Conservation (phyloP, 345 rosid species). For the Salix suchowensis region DNA sequence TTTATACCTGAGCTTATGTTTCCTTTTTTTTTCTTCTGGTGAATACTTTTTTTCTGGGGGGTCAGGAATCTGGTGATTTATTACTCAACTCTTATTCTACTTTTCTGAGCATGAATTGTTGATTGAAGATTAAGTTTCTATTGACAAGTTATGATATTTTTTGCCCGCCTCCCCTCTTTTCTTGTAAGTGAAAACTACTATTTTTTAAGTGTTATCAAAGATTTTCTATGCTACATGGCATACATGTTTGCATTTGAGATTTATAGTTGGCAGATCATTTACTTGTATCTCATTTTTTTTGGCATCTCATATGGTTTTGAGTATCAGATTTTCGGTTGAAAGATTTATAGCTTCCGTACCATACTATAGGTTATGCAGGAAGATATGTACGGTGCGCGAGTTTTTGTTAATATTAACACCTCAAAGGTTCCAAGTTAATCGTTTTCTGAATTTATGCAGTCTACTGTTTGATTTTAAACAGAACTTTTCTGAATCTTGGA, state of each 20-base stretch:
- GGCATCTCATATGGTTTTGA: background rate
- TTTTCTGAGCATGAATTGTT: background rate
- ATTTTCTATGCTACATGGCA: background rate
- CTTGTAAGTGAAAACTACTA: background rate
- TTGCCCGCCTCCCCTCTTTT: too few relatives aligned
- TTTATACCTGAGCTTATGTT: background rate
- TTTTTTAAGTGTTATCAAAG: background rate
- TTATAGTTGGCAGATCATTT: background rate
- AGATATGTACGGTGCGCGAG: background rate
- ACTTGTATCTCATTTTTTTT: background rate
- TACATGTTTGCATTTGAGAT: background rate
- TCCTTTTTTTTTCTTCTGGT: background rate
- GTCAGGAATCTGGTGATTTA: constrained; percentile 1
- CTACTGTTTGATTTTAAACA: background rate
- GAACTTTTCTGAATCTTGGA: background rate
- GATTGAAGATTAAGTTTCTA: background rate
- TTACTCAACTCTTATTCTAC: background rate
- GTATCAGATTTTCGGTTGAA: background rate
- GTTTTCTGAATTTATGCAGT: background rate
- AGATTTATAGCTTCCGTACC: background rate
- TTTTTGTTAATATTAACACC: background rate
- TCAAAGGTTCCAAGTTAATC: background rate
- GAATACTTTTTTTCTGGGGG: background rate
- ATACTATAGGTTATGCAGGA: background rate
- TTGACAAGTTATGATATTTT: background rate